Base-by-base conservation (phyloP, 2,329 filamentous ascomycete species). In the Gliomastix tumulicola region DNA sequence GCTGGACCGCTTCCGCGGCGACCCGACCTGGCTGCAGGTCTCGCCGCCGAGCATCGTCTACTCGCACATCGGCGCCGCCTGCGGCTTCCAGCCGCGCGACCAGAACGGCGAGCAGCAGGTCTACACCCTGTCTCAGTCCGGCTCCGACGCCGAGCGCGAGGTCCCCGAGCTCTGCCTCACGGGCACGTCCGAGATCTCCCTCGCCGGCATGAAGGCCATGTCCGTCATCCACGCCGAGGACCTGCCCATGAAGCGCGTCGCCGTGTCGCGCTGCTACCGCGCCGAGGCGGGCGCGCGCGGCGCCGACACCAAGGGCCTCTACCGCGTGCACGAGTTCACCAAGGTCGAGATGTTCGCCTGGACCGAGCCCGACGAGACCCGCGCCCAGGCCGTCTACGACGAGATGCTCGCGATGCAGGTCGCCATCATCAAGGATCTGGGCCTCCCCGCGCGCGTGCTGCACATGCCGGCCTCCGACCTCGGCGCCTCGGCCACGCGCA, bases 281-380 rank as follows among this genome's bases (percentile, higher is more conserved):
- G 92, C 92, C 31, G 92, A 98, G 64, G 92, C 92, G 0, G 92
- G 92, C 21, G 86, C 88, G 1, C 74, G 90, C 27, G 92, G 92
- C 21, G 81, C 84, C 18, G 87, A 92, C 49, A 95, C 89, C 3
- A 96, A 95, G 63, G 92, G 92, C 6, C 67, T 98, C 3, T 98
- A 97, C 63, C 83, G 92, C 20, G 92, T 98, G 4, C 92, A 98
- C 62, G 92, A 98, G 62, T 98, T 98, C 62, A 95, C 88, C 20
- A 98, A 98, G 59, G 90, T 98, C 1, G 92, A 98, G 61, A 81
- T 98, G 70, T 97, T 98, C 56, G 88, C 84, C 1, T 98, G 92
- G 92, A 84, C 87, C 5, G 50, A 71, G 21, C 78, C 85, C 2
- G 69, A 77, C 36, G 39, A 50, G 3, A 55, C 52, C 21, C 54